phyloP scores from a whole-genome alignment of 192 early-diverging fungal genomes.

The Backusella parvicylindrica region DNA sequence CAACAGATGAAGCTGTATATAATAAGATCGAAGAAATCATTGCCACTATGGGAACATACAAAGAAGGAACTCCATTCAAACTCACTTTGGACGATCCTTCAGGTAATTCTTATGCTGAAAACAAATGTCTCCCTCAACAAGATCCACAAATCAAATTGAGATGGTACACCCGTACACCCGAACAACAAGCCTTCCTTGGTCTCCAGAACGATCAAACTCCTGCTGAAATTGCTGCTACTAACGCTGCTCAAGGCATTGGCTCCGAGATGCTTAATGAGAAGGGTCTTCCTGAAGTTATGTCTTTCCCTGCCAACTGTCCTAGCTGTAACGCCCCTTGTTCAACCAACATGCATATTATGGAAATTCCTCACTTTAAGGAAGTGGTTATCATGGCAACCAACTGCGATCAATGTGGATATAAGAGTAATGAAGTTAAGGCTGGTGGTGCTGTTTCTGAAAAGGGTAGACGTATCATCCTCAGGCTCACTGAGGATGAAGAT shows the following conservation, averaged over 20 bases:
- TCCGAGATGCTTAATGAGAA: slow-evolving; percentile 11
- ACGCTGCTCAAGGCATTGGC: slow-evolving; percentile 21
- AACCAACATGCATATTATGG: slow-evolving; percentile 87
- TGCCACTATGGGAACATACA: slow-evolving; percentile 55
- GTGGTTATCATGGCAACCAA: slow-evolving; percentile 93
- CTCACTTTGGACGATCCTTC: slow-evolving; percentile 85
- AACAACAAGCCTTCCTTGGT: slow-evolving; percentile 79
- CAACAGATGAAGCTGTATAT: slow-evolving; percentile 60
- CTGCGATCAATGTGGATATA: slow-evolving; percentile 91
- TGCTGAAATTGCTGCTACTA: slow-evolving; percentile 17
- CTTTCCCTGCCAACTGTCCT: slow-evolving; percentile 85
- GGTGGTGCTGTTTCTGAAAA: slow-evolving; percentile 78
- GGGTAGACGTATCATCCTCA: slow-evolving; percentile 81
- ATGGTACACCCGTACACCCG: slow-evolving; percentile 69
- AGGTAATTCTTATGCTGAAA: slow-evolving; percentile 92
- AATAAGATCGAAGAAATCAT: slow-evolving; percentile 72
- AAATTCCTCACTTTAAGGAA: slow-evolving; percentile 95
- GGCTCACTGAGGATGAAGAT: slow-evolving; percentile 82
- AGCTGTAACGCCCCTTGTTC: slow-evolving; percentile 68
- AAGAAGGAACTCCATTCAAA: slow-evolving; percentile 63
- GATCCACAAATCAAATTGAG: slow-evolving; percentile 73
- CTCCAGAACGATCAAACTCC: slow-evolving; percentile 56
- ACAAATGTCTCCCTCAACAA: slow-evolving; percentile 64
- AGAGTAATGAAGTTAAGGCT: slow-evolving; percentile 95
- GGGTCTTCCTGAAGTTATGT: slow-evolving; percentile 62